Evolutionary conservation across 768 basidiomycete genomes (phyloP).

Genomic region (Hemileccinum rubropunctum): DNA sequence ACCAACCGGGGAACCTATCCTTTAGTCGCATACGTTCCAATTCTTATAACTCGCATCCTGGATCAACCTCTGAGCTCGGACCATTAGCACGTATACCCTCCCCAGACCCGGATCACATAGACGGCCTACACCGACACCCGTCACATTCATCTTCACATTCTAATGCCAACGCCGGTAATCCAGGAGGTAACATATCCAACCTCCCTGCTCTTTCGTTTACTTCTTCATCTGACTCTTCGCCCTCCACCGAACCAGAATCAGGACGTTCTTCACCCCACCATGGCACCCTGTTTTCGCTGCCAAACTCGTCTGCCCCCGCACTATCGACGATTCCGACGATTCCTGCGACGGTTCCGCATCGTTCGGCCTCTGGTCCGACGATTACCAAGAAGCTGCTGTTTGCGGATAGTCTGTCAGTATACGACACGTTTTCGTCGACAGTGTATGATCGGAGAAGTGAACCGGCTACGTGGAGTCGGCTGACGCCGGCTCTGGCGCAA

Average conservation of each 20-base stretch:
- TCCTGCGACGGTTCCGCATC: conserved; percentile 58
- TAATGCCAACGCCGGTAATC: conserved; percentile 17
- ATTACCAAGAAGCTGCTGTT: conserved; percentile 79
- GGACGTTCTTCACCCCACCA: conserved; percentile 35
- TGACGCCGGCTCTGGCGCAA: conserved; percentile 94
- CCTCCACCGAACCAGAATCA: conserved; percentile 36
- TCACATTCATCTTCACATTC: conserved; percentile 49
- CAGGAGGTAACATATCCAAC: conserved; percentile 33
- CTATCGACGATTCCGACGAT: conserved; percentile 55
- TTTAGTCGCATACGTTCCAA: conserved; percentile 70
- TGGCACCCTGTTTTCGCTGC: conserved; percentile 67
- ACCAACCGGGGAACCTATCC: conserved; percentile 36
- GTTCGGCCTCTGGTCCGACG: conserved; percentile 73
- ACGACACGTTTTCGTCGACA: conserved; percentile 90
- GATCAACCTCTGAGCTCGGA: conserved; percentile 53
- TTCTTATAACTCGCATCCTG: conserved; percentile 64
- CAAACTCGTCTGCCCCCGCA: conserved; percentile 88
- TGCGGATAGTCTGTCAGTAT: conserved; percentile 89
- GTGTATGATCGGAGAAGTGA: conserved; percentile 95
- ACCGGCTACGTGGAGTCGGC: conserved; percentile 93
- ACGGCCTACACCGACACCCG: conserved; percentile 74
- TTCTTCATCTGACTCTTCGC: conserved; percentile 33
- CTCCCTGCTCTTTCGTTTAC: conserved; percentile 63
- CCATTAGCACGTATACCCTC: conserved; percentile 81
- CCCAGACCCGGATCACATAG: conserved; percentile 83